Conservation (phyloP, 306 rosid species). For the Aeschynomene evenia region DNA sequence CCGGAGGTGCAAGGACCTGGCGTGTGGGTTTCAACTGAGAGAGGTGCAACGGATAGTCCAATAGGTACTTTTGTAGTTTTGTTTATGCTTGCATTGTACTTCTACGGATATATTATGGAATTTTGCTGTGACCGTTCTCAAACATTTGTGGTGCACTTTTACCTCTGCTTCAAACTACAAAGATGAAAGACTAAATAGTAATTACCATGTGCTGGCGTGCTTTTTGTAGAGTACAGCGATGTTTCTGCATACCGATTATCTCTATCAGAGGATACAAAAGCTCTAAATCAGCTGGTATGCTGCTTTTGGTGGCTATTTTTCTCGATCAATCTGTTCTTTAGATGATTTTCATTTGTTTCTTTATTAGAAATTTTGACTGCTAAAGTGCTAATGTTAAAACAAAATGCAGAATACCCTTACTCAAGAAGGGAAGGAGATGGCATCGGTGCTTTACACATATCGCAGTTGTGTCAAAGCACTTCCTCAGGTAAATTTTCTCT, state of each 20-base stretch:
- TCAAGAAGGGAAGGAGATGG: slow-evolving; percentile 95
- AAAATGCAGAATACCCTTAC: slow-evolving; percentile 71
- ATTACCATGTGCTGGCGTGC: not conserved
- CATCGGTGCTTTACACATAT: slow-evolving; percentile 93
- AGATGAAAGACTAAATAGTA: not conserved
- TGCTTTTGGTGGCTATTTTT: slow-evolving; percentile 18
- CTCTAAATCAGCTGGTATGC: slow-evolving; percentile 91
- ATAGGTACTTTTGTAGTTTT: slow-evolving; percentile 54
- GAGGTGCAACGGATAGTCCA: slow-evolving; percentile 88
- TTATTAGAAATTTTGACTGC: slow-evolving; percentile 9
- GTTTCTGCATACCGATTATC: slow-evolving; percentile 90
- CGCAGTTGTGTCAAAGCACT: slow-evolving; percentile 98
- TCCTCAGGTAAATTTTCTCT: slow-evolving; percentile 76
- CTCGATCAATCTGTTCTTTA: not conserved
- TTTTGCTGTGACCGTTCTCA: slow-evolving; percentile 14
- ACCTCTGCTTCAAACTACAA: slow-evolving; percentile 14
- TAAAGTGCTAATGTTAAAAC: slow-evolving; percentile 15
- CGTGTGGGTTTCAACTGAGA: slow-evolving; percentile 80
- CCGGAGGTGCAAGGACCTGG: slow-evolving; percentile 96
- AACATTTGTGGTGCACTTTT: not conserved
- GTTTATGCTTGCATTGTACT: slow-evolving; percentile 6
- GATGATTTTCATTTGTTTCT: not conserved
- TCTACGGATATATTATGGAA: not conserved
- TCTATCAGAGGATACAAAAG: slow-evolving; percentile 96
- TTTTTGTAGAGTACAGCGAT: slow-evolving; percentile 78